A percentile compares a stretch with the other conserved stretches of the same genome.
Conservation (phyloP, 768 basidiomycete genomes). For the Baorangia bicolor region DNA sequence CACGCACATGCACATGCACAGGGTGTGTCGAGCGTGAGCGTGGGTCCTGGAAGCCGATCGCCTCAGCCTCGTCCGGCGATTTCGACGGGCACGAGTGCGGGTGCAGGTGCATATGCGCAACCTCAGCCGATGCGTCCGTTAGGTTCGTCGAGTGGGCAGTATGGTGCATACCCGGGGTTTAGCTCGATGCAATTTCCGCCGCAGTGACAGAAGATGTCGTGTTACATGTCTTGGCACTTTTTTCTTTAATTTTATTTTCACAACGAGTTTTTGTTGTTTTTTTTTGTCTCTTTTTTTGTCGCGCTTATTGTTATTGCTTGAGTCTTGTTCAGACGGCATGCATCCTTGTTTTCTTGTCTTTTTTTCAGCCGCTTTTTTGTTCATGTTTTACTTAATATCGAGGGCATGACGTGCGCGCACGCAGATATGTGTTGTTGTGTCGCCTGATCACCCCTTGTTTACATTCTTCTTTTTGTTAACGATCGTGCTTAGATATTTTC, state of each 20-base stretch:
- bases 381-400: neutral
- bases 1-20: constrained; percentile 23
- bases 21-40: constrained; percentile 5
- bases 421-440: neutral
- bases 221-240: neutral
- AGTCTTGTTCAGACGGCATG: constrained; percentile 5
- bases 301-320: constrained; percentile 26
- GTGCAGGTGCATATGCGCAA: constrained; percentile 21
- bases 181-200: constrained; percentile 26
- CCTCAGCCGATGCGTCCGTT: constrained; percentile 24
- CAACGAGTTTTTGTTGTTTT: neutral
- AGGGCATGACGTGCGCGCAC: neutral
- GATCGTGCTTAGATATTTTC: neutral
- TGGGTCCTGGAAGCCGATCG: constrained; percentile 14
- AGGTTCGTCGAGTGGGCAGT: constrained; percentile 14
- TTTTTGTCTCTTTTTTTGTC: neutral
- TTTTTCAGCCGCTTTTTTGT: neutral
- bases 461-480: neutral
- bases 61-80: constrained; percentile 20
- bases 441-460: neutral
- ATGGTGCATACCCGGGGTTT: constrained; percentile 21
- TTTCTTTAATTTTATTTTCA: neutral
- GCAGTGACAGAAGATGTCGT: neutral
- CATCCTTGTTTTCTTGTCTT: neutral
- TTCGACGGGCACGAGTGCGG: constrained; percentile 1